Evolutionary conservation across 345 rosid species (phyloP), one percentile per base, ranked within the genome.

Genomic region (Brassica juncea): DNA sequence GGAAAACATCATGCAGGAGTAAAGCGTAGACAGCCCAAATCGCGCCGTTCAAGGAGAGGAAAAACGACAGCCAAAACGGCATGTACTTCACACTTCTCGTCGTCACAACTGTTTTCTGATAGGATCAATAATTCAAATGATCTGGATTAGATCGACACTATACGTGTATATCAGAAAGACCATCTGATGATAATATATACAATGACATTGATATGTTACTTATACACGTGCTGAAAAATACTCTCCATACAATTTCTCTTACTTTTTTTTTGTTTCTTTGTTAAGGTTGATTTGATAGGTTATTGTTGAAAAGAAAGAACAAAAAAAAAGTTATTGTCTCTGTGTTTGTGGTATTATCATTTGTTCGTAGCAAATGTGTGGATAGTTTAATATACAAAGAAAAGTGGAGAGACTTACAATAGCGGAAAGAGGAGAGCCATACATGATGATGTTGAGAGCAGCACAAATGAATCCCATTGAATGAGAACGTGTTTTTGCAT

Each of bases 341-440:
- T 47, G 63, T 4, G 6, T 8, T 2, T 47, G 63, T 4, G 4
- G 3, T 2, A 49, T 67, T 25, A 19, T 74, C 54, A 25, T 31
- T 64, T 21, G 34, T 10, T 21, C 37, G 68, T 15, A 42, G 68
- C 2, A 30, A 63, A 1, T 58, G 12, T 64, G 52, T 31, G 30
- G 15, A 66, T 54, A 57, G n/a, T 21, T 14, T 58, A 11, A 65
- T 4, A 67, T 4, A 67, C 66, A 6, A 55, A 47, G 16, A 39
- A 55, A 52, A 7, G 19, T 21, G n/a, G 23, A 58, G 34, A 77
- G 65, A 77, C 75, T 79, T 86, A 92, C 95, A 88, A 90, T 87
- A 27, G 86, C 95, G 8, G 92, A 88, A 30, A 90, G 86, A 85
- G 97, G 97, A 3, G 97, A 90, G 16, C 85, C 97, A 75, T 92